A percentile compares a stretch with the other conserved stretches of the same genome.
Evolutionary conservation across 2,329 filamentous ascomycete species (phyloP).

Genomic region (Botrytis galanthina): DNA sequence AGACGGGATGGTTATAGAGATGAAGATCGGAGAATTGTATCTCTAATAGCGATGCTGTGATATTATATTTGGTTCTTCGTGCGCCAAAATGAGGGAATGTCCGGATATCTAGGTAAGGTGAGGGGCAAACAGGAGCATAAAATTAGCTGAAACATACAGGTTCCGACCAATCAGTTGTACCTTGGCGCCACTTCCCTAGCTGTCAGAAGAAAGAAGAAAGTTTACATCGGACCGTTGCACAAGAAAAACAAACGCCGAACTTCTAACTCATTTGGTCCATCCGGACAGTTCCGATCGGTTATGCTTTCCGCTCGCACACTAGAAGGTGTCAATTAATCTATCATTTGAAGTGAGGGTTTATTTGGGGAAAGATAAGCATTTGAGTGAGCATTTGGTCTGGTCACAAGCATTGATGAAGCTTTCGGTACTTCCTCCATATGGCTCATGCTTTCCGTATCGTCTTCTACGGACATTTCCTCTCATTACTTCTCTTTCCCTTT

Average conservation of each 20-base stretch:
- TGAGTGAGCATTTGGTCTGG: background rate
- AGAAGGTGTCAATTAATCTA: slow-evolving; percentile 11
- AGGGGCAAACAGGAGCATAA: background rate
- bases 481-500: background rate
- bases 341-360: background rate
- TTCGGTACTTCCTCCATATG: background rate
- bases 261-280: slow-evolving; percentile 2
- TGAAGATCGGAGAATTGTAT: slow-evolving; percentile 16
- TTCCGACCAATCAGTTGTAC: background rate
- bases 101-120: background rate
- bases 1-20: slow-evolving; percentile 6
- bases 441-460: background rate
- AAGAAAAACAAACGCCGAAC: slow-evolving; percentile 14
- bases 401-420: background rate
- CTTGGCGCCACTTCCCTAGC: background rate
- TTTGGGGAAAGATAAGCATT: background rate
- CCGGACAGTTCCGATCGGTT: slow-evolving; percentile 6
- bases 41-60: slow-evolving; percentile 6
- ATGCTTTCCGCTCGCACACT: slow-evolving; percentile 1
- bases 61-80: background rate
- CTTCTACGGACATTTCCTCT: background rate
- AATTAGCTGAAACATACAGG: slow-evolving; percentile 11
- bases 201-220: slow-evolving; percentile 3
- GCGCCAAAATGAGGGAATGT: background rate
- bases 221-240: background rate